Evolutionary conservation across 1,139 yeast genomes (phyloP), one percentile per base, ranked within the genome.

Genomic region (Fermentozyma sake): DNA sequence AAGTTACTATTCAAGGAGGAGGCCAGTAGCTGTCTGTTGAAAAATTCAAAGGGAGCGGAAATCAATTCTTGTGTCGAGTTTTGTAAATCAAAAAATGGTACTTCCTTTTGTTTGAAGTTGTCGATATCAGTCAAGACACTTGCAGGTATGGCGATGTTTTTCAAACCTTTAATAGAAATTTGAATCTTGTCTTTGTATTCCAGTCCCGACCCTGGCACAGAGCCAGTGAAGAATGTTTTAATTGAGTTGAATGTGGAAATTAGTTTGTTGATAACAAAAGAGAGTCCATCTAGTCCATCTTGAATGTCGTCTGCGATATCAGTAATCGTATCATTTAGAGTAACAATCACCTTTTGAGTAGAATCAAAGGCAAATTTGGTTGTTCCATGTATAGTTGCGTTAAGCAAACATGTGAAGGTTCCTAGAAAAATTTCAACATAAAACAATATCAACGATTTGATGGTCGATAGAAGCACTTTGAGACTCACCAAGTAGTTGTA

Each of bases 371-470:
- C 94, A 22, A 77, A 75, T 37, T 76, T 77, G 1, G 81, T 80
- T 0, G 85, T 69, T 2, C 91, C 85, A 39, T 75, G 77, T 6
- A 87, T 61, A 0, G 89, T 72, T 5, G 93, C 79, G 0, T 83
- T 76, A 6, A 86, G 52, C 14, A 91, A 60, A 55, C 98, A 91
- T 0, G 84, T 78, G 52, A 83, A 84, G 0, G 97, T 89, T 0
- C 96, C 97, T 6, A 87, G 55, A 28, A 82, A 71, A 37, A 89
- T 45, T 22, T 85, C 87, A 11, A 91, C 55, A 14, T 76, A 62
- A 46, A 91, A 87, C 7, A 75, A 46, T 0, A 84, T 50, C 19
- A 87, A 39, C 24, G 70, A 66, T 41, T 83, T 79, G 9, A 79
- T 58, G 0, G 79, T 79, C 0, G 73, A 65, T 0, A 84, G 50